Conservation (phyloP, 2,329 filamentous ascomycete species). For the Phoma herbarum region DNA sequence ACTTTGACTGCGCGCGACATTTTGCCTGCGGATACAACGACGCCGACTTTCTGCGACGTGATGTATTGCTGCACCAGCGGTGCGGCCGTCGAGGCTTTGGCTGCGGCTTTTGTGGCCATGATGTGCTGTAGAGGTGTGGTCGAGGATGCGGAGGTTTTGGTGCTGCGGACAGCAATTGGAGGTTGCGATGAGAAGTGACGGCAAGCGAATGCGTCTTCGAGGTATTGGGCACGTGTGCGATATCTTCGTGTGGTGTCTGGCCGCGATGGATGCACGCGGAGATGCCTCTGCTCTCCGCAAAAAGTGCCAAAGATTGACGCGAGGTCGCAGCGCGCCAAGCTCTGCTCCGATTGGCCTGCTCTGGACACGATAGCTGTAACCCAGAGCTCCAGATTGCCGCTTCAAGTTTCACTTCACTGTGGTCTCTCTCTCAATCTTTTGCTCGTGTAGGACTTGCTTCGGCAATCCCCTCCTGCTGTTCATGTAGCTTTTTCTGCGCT, state of each 20-base stretch:
- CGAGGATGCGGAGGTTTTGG: conserved; percentile 21
- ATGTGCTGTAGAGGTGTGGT: conserved; percentile 19
- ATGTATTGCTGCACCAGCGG: conserved; percentile 40
- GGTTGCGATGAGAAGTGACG: conserved; percentile 4
- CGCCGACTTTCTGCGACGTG: conserved; percentile 58
- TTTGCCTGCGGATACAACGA: conserved; percentile 79
- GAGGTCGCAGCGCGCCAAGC: conserved; percentile 39
- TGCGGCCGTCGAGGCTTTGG: conserved; percentile 27
- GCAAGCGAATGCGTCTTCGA: conserved; percentile 34
- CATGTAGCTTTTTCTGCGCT: conserved; percentile 15
- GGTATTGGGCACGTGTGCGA: background rate
- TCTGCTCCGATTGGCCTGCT: conserved; percentile 43
- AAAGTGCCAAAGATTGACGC: conserved; percentile 30
- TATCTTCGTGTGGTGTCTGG: conserved; percentile 8
- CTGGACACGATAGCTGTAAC: conserved; percentile 38
- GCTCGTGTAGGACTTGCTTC: conserved; percentile 5
- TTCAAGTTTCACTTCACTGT: conserved; percentile 20
- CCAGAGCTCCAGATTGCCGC: conserved; percentile 31
- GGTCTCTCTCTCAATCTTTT: conserved; percentile 25
- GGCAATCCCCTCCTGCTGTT: conserved; percentile 27
- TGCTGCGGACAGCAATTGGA: conserved; percentile 11
- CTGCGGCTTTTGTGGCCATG: conserved; percentile 37
- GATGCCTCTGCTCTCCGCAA: conserved; percentile 28
- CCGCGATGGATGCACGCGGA: conserved; percentile 19
- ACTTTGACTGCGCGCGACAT: conserved; percentile 85